These are phyloP conservation scores for Wickerhamomyces tratensis DNA, from an alignment of 805 yeast species.

Conservation along the genomic window DNA sequence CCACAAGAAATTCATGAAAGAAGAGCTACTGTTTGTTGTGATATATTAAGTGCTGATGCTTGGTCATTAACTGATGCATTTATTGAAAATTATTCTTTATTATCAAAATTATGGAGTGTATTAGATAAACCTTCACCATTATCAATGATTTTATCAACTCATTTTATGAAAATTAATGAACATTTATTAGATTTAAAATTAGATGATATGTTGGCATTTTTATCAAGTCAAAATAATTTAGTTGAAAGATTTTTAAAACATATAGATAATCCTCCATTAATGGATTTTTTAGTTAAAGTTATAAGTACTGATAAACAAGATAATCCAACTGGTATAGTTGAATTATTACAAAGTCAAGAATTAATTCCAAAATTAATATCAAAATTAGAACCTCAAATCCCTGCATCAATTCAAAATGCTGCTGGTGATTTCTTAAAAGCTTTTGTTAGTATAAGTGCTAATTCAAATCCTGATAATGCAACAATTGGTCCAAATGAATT, in stretches of 20 bases:
- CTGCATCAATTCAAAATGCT: constrained; percentile 77
- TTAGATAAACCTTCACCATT: constrained; percentile 60
- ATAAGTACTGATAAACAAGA: constrained; percentile 92
- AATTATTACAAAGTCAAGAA: constrained; percentile 59
- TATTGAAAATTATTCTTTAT: constrained; percentile 58
- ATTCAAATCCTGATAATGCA: constrained; percentile 79
- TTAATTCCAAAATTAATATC: constrained; percentile 66
- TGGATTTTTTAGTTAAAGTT: constrained; percentile 85
- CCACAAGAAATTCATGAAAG: constrained; percentile 27
- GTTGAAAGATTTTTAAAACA: constrained; percentile 78
- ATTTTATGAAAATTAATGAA: constrained; percentile 87
- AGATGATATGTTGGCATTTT: constrained; percentile 64
- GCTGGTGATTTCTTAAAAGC: constrained; percentile 95
- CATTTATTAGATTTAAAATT: constrained; percentile 83
- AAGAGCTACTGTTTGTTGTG: constrained; percentile 71
- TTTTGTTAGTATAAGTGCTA: constrained; percentile 86
- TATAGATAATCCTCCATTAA: constrained; percentile 86
- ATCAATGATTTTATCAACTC: constrained; percentile 71
- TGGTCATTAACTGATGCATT: constrained; percentile 91
- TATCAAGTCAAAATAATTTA: constrained; percentile 55
- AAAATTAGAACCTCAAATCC: constrained; percentile 56
- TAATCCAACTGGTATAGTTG: constrained; percentile 78
- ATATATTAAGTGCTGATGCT: constrained; percentile 81
- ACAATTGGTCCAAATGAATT: constrained; percentile 95
- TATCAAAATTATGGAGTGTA: constrained; percentile 71